Evolutionary conservation across 2,329 filamentous ascomycete species (phyloP).

Genomic region (Tolypocladium inflatum): DNA sequence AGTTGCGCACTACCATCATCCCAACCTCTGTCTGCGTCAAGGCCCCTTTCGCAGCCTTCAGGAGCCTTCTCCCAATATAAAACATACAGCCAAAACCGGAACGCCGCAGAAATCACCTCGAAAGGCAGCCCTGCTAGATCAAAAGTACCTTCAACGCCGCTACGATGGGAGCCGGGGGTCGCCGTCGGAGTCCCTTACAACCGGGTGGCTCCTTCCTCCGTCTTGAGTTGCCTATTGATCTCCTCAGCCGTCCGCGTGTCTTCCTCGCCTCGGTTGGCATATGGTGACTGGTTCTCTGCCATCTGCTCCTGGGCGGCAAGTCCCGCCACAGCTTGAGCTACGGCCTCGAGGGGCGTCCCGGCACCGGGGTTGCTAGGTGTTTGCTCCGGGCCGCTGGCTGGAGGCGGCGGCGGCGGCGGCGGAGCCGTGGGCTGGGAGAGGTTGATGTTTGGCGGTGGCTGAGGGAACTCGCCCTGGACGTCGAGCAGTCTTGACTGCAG

Average conservation of each 20-base stretch:
- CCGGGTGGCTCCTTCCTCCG: constrained; percentile 18
- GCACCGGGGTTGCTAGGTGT: constrained; percentile 16
- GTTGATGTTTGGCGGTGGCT: constrained; percentile 71
- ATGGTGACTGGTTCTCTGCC: constrained; percentile 23
- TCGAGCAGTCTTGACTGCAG: constrained; percentile 83
- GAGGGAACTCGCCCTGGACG: constrained; percentile 72
- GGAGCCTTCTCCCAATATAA: neutral
- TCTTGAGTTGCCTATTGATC: constrained; percentile 43
- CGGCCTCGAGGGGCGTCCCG: constrained; percentile 34
- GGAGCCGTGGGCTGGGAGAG: constrained; percentile 30
- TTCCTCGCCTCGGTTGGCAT: constrained; percentile 25
- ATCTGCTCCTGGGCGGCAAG: constrained; percentile 32
- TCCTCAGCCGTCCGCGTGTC: constrained; percentile 40
- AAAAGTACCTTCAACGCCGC: constrained; percentile 2
- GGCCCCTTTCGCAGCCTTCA: neutral
- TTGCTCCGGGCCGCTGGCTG: constrained; percentile 14
- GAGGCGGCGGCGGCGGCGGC: constrained; percentile 10
- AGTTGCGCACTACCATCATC: neutral
- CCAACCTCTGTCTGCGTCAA: neutral
- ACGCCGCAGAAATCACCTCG: neutral
- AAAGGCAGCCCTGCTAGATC: neutral
- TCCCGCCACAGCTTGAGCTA: constrained; percentile 39
- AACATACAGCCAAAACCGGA: neutral
- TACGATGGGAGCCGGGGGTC: neutral
- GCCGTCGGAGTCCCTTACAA: constrained; percentile 8